A percentile compares a stretch with the other conserved stretches of the same genome.
Evolutionary conservation across 2,329 filamentous ascomycete species (phyloP).

Genomic region (Acarospora socialis): DNA sequence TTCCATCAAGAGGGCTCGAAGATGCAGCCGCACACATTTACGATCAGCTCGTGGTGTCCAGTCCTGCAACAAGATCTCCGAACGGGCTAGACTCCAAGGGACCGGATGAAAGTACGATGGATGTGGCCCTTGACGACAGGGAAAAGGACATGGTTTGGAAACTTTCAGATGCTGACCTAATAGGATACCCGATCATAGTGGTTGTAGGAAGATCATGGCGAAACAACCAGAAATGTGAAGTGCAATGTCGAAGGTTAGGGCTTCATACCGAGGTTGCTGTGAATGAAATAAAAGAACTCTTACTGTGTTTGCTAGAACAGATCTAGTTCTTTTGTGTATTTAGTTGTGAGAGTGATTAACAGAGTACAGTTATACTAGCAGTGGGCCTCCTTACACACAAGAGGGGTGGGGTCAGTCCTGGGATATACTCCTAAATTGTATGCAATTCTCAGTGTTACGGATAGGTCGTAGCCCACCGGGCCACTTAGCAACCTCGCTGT

Average conservation of each 20-base stretch:
- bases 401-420: too few species aligned
- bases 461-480: too few species aligned
- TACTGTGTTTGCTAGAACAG: too few species aligned
- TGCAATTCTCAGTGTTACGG: too few species aligned
- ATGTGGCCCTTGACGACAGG: slow-evolving; percentile 63
- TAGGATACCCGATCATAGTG: slow-evolving; percentile 75
- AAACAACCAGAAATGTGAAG: slow-evolving; percentile 46
- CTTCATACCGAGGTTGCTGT: too few species aligned
- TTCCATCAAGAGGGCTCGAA: slow-evolving; percentile 37
- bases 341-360: too few species aligned
- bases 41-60: slow-evolving; percentile 37
- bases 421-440: too few species aligned
- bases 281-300: too few species aligned
- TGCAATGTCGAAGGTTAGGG: slow-evolving; percentile 59
- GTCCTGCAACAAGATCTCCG: neutral
- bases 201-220: slow-evolving; percentile 62
- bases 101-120: slow-evolving; percentile 27
- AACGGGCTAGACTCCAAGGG: slow-evolving; percentile 12
- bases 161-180: slow-evolving; percentile 72
- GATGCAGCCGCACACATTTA: slow-evolving; percentile 46
- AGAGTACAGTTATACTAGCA: too few species aligned
- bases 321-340: too few species aligned
- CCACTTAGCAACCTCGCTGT: too few species aligned
- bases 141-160: slow-evolving; percentile 63
- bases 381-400: too few species aligned